Evolutionary conservation across 2,329 filamentous ascomycete genomes (phyloP).

Genomic region (Shiraia sp.): DNA sequence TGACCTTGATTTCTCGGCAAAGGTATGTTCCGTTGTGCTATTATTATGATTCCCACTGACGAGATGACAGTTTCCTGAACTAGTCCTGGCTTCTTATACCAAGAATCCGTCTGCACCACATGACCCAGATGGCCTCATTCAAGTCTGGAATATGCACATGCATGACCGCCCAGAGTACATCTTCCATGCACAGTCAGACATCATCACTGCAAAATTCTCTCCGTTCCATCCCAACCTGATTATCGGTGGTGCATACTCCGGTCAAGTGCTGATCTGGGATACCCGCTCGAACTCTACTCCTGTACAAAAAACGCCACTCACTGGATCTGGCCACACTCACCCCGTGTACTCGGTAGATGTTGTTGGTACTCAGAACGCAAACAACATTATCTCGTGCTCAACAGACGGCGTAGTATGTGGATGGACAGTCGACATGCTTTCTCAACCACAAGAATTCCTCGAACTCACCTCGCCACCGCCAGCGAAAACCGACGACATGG

Average conservation of each 20-base stretch:
- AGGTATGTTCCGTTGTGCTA: slow-evolving; percentile 53
- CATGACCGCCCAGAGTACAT: slow-evolving; percentile 94
- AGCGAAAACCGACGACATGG: slow-evolving; percentile 84
- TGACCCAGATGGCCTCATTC: slow-evolving; percentile 88
- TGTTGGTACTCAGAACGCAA: slow-evolving; percentile 96
- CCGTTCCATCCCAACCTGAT: slow-evolving; percentile 97
- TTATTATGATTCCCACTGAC: slow-evolving; percentile 17
- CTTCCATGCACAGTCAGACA: slow-evolving; percentile 94
- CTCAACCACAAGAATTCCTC: slow-evolving; percentile 91
- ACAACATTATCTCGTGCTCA: slow-evolving; percentile 96
- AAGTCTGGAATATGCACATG: slow-evolving; percentile 96
- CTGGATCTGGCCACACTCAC: slow-evolving; percentile 92
- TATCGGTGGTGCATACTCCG: slow-evolving; percentile 93
- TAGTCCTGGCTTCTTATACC: slow-evolving; percentile 92
- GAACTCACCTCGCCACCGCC: slow-evolving; percentile 84
- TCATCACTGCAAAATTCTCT: slow-evolving; percentile 95
- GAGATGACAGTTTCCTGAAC: slow-evolving; percentile 71
- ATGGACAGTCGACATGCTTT: slow-evolving; percentile 97
- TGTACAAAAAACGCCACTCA: slow-evolving; percentile 94
- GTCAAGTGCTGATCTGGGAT: slow-evolving; percentile 96
- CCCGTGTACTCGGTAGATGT: slow-evolving; percentile 95
- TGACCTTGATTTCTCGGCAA: slow-evolving; percentile 91
- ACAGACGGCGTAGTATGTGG: slow-evolving; percentile 96
- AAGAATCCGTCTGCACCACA: slow-evolving; percentile 95
- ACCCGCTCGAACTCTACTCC: slow-evolving; percentile 81